Evolutionary conservation across 257 asterid species (phyloP), one percentile per base, ranked within the genome.

Genomic region (Solanum habrochaites): DNA sequence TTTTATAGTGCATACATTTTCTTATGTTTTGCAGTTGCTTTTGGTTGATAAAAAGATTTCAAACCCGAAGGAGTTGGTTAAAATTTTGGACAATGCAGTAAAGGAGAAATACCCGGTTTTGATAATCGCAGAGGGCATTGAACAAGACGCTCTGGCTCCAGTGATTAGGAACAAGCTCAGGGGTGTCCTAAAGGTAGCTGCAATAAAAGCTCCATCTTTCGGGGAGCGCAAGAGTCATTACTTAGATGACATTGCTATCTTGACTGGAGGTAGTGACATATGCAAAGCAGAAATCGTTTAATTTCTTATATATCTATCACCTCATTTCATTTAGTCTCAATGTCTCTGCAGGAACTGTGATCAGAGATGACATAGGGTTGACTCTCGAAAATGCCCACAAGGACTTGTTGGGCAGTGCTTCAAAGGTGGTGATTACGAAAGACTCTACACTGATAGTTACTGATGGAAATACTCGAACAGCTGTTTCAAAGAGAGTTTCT

Each of bases 171-270:
- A 93, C 93, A 96, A 94, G 35, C 91, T 96, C 89, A 94, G 88
- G 89, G 98, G 98, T 56, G 93, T 85, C 45, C 87, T 95, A 18
- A 94, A 94, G 92, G 98, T 89, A 62, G 98, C 90, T 29, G 99
- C 96, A 13, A 91, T 96, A 47, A 94, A 89, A 92, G 98, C 99
- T 88, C 98, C 98, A 56, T 89, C 98, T 25, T 95, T 96, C 83
- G 95, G 95, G 25, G 98, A 94, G 70, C 95, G 95, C 67, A 94
- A 96, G 87, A 94, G 99, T 89, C 96, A 94, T 82, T 92, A 86
- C 90, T 85, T 96, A 90, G 99, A 96, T 58, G 98, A 96, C 86
- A 94, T 96, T 85, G 96, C 98, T 67, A 52, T 91, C 89, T 91
- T 96, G 89, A 94, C 99, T 3, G 99, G 97, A 96, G 99, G 99